Conservation (phyloP, 768 basidiomycete species). For the Suillus bovinus region DNA sequence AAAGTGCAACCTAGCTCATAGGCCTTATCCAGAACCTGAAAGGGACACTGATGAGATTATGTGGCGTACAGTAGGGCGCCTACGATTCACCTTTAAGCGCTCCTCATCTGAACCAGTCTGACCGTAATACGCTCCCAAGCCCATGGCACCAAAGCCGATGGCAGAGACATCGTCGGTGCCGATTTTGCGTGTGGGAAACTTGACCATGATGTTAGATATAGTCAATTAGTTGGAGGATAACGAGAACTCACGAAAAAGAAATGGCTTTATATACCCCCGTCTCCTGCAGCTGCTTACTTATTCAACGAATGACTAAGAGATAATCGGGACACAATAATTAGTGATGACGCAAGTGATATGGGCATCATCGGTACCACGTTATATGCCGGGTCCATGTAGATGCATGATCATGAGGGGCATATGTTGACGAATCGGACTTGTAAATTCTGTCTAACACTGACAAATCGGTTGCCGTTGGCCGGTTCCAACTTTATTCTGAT, state of each 20-base stretch:
- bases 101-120: constrained; percentile 50
- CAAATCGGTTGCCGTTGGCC: no score
- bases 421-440: no score
- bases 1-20: constrained; percentile 42
- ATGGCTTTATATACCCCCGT: background rate
- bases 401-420: no score
- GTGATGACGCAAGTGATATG: background rate
- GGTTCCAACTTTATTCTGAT: no score
- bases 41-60: background rate
- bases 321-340: background rate
- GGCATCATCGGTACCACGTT: no score
- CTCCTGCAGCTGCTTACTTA: background rate
- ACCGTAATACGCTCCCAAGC: constrained; percentile 52
- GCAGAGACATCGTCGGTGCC: constrained; percentile 47
- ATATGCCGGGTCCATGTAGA: no score
- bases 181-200: constrained; percentile 43
- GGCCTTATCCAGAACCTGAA: constrained; percentile 44
- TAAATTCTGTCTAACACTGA: no score
- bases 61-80: background rate
- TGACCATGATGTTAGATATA: constrained; percentile 10
- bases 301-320: background rate
- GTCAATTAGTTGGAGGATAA: constrained; percentile 2
- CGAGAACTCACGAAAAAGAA: background rate
- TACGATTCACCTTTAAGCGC: constrained; percentile 48
- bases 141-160: constrained; percentile 66